Evolutionary conservation across 495 filamentous ascomycete species (phyloP), one percentile per base, ranked within the genome.

Genomic region (Pyrenula massariospora): DNA sequence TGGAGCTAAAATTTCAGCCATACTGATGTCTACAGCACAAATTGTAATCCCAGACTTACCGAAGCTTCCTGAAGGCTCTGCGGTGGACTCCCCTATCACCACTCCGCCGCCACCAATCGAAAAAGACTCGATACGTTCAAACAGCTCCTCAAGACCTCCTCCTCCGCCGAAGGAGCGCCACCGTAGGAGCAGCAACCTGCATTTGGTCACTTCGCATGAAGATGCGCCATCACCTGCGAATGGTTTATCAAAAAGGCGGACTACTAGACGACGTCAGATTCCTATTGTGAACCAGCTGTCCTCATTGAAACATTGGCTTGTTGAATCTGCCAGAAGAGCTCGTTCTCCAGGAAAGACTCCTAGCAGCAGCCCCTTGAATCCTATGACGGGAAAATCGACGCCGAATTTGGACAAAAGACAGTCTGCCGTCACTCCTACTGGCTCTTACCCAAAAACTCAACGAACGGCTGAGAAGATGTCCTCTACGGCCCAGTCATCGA

Each of bases 271-370:
- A 57, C 84, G 84, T 60, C 80, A 86, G 58, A 82, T 87, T 61
- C 77, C 86, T 24, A 80, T 92, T 52, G 79, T 89, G 50, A 85
- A 85, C 61, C 88, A 91, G 62, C 69, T 92, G 3, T 86, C 89
- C 1, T 86, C 86, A 21, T 83, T 96, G 70, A 96, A 96, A 62
- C 85, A 89, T 61, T 92, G 88, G 88, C 82, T 92, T 61, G 77
- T 88, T 49, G 85, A 89, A 57, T 86, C 83, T 51, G 82, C 86
- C 31, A 91, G 89, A 67, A 73, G 86, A 52, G 82, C 84, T 50
- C 83, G 79, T 50, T 89, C 87, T 25, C 87, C 87, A 10, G 50
- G 19, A 20, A 52, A 52, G 22, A 11, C 42, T 19, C 22, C 50
- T 10, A 8, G 8, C 20, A 20, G 50, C 50, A 52, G 8, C 20